phyloP scores from a whole-genome alignment of 1,139 yeast genomes.

The Diutina sp. region DNA sequence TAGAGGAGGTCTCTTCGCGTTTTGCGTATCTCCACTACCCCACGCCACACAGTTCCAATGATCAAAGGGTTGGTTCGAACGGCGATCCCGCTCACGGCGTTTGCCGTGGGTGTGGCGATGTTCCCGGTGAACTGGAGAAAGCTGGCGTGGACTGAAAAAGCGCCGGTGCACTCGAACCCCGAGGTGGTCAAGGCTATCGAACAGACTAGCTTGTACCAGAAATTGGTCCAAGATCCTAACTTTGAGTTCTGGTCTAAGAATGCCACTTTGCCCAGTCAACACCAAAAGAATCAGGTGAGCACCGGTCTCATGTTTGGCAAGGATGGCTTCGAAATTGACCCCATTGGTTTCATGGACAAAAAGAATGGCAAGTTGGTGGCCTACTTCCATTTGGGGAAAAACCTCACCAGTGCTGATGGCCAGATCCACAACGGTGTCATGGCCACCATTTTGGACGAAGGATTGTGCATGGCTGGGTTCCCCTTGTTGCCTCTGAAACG shows the following conservation, averaged over 20 bases:
- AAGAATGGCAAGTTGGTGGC: slow-evolving; percentile 37
- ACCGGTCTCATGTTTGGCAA: slow-evolving; percentile 57
- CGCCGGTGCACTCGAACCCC: slow-evolving; percentile 18
- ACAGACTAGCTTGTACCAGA: slow-evolving; percentile 17
- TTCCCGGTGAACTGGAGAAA: slow-evolving; percentile 30
- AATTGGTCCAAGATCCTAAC: slow-evolving; percentile 15
- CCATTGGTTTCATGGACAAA: slow-evolving; percentile 40
- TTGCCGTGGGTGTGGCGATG: slow-evolving; percentile 33
- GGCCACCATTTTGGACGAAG: slow-evolving; percentile 77
- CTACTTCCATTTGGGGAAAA: slow-evolving; percentile 60
- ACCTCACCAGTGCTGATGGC: slow-evolving; percentile 49
- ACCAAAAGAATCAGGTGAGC: slow-evolving; percentile 49
- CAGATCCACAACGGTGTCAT: slow-evolving; percentile 80
- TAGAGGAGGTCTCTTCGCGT: neutral
- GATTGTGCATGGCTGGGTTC: slow-evolving; percentile 79
- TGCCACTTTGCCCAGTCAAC: slow-evolving; percentile 45
- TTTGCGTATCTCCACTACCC: neutral
- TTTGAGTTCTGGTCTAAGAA: slow-evolving; percentile 19
- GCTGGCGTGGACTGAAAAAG: slow-evolving; percentile 9
- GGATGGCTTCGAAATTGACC: slow-evolving; percentile 52
- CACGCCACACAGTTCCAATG: neutral
- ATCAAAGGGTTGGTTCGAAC: slow-evolving; percentile 6
- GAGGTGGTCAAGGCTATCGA: slow-evolving; percentile 20
- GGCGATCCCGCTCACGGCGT: slow-evolving; percentile 24
- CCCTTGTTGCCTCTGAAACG: slow-evolving; percentile 66